Base-by-base conservation (phyloP, 148 eudicot genomes). In the Chenopodium berlandieri region DNA sequence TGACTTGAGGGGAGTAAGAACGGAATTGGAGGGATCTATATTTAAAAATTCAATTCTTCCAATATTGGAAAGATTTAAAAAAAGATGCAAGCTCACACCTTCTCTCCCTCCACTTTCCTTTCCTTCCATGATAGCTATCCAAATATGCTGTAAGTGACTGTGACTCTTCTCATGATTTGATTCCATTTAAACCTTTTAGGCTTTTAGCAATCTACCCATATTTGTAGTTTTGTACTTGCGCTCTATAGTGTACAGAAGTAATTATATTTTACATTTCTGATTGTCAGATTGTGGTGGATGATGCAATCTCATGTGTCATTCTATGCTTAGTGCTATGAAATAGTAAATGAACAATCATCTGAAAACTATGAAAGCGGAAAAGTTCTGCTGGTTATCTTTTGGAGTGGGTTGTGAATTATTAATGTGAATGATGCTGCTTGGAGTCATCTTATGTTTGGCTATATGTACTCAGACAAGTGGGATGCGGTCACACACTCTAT, bases 401-500 rank as follows among this genome's bases (percentile, higher is more conserved):
- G 12, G 54, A 50, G 14, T 1, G 54, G 54, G 54, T 50, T 50
- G 14, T 50, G 14, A 50, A 40, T 5, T 50, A 13, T 50, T 8
- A 50, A 14, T 79, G n/a, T 40, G 3, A 44, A 40, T 64, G 46
- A 48, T 65, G 25, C 40, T 44, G 6, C 56, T 23, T 20, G 63
- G 12, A 22, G 50, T 25, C 16, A 40, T 27, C 63, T 86, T 66
- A 83, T 80, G 9, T n/a, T 46, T 71, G 58, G 52, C n/a, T 84
- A 34, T 31, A 68, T 88, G 27, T 60, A 8, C 74, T 78, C 88
- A 88, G 90, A 83, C 78, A 30, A 86, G 85, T 50, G 90, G 90
- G 77, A 60, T 88, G 47, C 86, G 83, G 54, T 88, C 90, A 56
- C 90, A 88, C 83, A 86, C 90, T 63, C 77, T 88, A 58, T 86